A percentile compares a stretch with the other conserved stretches of the same genome.
These are phyloP conservation scores for Hypoxylon sp. DNA, from an alignment of 2,329 filamentous ascomycete species.

Conservation along the genomic window DNA sequence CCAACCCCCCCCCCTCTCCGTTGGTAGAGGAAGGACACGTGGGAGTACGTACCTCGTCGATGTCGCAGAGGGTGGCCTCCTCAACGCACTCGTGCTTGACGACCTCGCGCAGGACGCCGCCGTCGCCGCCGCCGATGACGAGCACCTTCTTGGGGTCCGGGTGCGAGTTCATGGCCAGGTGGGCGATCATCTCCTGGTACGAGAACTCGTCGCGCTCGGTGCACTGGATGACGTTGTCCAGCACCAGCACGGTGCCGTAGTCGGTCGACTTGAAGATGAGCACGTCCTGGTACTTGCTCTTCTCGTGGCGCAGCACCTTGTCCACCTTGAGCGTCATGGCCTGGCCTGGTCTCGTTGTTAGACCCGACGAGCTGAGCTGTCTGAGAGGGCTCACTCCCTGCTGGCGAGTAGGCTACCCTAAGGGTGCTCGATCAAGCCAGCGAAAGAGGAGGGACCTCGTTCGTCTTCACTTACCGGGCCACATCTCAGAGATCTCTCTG, in stretches of 20 bases:
- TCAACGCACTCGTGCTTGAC: conserved; percentile 99
- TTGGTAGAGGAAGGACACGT: too few relatives aligned
- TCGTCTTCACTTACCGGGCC: conserved; percentile 70
- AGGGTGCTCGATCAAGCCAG: too few relatives aligned
- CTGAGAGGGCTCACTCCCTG: not conserved
- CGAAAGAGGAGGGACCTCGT: not conserved
- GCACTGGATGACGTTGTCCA: conserved; percentile 99
- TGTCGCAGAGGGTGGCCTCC: conserved; percentile 96
- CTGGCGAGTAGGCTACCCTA: not conserved
- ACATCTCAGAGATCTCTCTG: conserved; percentile 98
- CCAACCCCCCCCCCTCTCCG: not conserved
- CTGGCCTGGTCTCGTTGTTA: conserved; percentile 66
- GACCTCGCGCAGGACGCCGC: conserved; percentile 95
- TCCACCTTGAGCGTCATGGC: conserved; percentile 99
- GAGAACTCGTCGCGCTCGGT: conserved; percentile 99
- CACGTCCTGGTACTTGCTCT: conserved; percentile 98
- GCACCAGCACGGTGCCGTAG: conserved; percentile 93
- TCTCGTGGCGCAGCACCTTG: conserved; percentile 98
- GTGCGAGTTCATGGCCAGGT: conserved; percentile 98
- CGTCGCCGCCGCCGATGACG: conserved; percentile 97
- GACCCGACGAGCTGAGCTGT: not conserved
- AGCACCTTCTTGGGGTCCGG: conserved; percentile 98
- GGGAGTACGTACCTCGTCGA: conserved; percentile 79
- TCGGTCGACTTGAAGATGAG: conserved; percentile 98
- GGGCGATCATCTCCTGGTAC: conserved; percentile 99